Conservation (phyloP, 2,329 filamentous ascomycete species). For the Laburnicola sp. region DNA sequence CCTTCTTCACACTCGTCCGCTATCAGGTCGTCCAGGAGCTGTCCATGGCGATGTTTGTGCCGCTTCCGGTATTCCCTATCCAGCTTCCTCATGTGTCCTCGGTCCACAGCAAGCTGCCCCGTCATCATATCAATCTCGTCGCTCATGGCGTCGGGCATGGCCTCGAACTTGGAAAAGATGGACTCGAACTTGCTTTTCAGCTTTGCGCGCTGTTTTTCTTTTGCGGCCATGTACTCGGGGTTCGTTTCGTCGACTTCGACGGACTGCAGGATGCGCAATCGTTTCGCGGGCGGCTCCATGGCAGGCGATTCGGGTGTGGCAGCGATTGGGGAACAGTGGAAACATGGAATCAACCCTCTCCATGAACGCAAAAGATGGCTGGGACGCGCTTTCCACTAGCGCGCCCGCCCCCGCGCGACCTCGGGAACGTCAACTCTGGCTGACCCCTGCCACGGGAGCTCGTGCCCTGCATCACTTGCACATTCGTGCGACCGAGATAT, state of each 20-base stretch:
- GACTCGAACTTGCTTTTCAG: conserved; percentile 73
- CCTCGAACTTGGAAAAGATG: conserved; percentile 87
- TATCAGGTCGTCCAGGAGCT: conserved; percentile 29
- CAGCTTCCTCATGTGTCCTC: conserved; percentile 77
- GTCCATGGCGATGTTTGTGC: conserved; percentile 3
- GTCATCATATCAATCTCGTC: conserved; percentile 88
- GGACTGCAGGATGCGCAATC: conserved; percentile 56
- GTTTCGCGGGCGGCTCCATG: conserved; percentile 66
- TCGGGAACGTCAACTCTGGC: not conserved
- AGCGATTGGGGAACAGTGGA: conserved; percentile 8
- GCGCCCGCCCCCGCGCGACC: conserved; percentile 13
- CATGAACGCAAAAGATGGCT: conserved; percentile 27
- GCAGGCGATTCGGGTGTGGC: conserved; percentile 7
- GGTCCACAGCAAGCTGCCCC: conserved; percentile 82
- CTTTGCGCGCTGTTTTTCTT: conserved; percentile 44
- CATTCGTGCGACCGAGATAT: not conserved
- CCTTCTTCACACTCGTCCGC: conserved; percentile 36
- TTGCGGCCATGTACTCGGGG: conserved; percentile 42
- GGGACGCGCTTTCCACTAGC: conserved; percentile 23
- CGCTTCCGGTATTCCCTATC: conserved; percentile 28
- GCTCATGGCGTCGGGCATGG: conserved; percentile 78
- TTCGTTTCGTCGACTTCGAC: conserved; percentile 41
- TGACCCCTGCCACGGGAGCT: conserved; percentile 24
- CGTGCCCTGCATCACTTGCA: conserved; percentile 18
- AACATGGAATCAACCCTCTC: no score